Percentiles rank a stretch among this genome's conserved stretches.
These are phyloP conservation scores for Mycena sp. DNA, from an alignment of 1,284 basidiomycete genomes.

Conservation along the genomic window DNA sequence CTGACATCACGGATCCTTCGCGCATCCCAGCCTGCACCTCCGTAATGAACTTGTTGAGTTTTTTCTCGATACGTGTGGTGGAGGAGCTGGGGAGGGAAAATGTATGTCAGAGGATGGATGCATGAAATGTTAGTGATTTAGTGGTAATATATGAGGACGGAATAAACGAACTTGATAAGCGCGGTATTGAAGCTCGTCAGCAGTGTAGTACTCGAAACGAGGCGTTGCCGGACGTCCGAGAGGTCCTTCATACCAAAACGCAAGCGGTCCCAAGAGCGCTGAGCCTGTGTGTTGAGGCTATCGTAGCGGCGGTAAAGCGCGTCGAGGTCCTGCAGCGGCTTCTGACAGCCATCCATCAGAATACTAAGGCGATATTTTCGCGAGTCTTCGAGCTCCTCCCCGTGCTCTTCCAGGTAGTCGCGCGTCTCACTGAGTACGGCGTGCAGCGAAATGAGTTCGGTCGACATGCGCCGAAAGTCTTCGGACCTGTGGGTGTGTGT, in stretches of 20 bases:
- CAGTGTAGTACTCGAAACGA: constrained; percentile 14
- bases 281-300: constrained; percentile 17
- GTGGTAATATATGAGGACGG: neutral
- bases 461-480: constrained; percentile 18
- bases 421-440: constrained; percentile 17
- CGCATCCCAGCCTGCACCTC: constrained; percentile 28
- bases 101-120: neutral
- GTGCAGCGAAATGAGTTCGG: constrained; percentile 16
- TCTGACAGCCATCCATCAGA: constrained; percentile 3
- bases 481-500: constrained; percentile 6
- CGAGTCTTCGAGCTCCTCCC: constrained; percentile 15
- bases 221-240: constrained; percentile 15
- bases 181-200: constrained; percentile 16
- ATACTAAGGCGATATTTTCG: constrained; percentile 15
- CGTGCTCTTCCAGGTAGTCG: constrained; percentile 20
- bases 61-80: constrained; percentile 21
- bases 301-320: constrained; percentile 15
- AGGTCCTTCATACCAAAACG: constrained; percentile 23
- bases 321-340: constrained; percentile 15
- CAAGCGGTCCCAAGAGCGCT: constrained; percentile 27
- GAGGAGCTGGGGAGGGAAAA: constrained; percentile 11
- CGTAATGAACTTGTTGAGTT: constrained; percentile 21
- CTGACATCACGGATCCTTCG: constrained; percentile 19
- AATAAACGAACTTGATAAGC: constrained; percentile 20
- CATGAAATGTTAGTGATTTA: neutral